Conservation (phyloP, 805 yeast species). For the Ogataea zsoltii region DNA sequence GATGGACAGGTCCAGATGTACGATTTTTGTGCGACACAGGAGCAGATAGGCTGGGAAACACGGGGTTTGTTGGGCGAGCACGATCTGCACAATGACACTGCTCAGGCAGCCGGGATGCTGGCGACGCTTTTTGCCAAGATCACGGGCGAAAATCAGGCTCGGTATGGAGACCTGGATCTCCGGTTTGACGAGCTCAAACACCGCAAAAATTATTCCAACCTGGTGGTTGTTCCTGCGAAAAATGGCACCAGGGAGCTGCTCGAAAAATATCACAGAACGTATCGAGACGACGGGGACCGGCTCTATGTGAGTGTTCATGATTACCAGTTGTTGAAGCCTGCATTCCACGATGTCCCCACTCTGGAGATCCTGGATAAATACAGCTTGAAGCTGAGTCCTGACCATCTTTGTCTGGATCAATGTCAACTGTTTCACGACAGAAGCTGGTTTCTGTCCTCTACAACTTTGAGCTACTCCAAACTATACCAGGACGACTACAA, state of each 20-base stretch:
- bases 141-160: neutral
- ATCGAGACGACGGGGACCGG: conserved; percentile 1
- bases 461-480: conserved; percentile 37
- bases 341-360: neutral
- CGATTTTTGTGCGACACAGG: conserved; percentile 20
- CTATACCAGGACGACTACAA: conserved; percentile 47
- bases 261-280: conserved; percentile 4
- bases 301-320: conserved; percentile 10
- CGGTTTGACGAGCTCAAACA: no score
- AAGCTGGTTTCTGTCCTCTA: conserved; percentile 35
- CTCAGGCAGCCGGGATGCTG: neutral
- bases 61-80: neutral
- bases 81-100: neutral
- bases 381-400: conserved; percentile 11
- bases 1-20: conserved; percentile 35
- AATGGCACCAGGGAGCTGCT: neutral
- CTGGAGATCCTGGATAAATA: conserved; percentile 2
- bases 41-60: no score
- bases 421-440: conserved; percentile 11
- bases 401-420: conserved; percentile 22
- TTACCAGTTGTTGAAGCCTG: conserved; percentile 14
- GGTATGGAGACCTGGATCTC: no score
- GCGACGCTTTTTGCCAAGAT: conserved; percentile 1
- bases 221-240: no score
- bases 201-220: no score